A percentile compares a stretch with the other conserved stretches of the same genome.
These are phyloP conservation scores for Penicillium sp. DNA, from an alignment of 2,329 filamentous ascomycete species.

Conservation along the genomic window DNA sequence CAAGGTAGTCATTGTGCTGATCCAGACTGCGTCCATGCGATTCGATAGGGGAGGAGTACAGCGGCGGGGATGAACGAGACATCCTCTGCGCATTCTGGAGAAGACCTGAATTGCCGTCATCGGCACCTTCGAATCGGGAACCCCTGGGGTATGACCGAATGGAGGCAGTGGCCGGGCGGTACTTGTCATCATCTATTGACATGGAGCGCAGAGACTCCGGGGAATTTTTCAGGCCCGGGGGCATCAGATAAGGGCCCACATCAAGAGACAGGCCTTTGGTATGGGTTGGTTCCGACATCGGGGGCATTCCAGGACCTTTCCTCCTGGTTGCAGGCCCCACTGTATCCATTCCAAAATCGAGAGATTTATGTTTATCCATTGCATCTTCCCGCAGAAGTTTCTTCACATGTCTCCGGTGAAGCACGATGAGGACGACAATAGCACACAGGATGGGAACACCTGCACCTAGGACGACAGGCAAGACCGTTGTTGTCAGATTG, in stretches of 20 bases:
- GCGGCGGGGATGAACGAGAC: constrained; percentile 46
- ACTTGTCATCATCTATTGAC: constrained; percentile 75
- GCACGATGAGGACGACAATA: constrained; percentile 58
- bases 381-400: constrained; percentile 68
- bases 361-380: constrained; percentile 75
- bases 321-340: constrained; percentile 35
- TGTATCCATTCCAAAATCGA: constrained; percentile 79
- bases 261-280: constrained; percentile 51
- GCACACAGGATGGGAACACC: constrained; percentile 66
- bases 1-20: constrained; percentile 14
- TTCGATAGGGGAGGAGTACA: constrained; percentile 17
- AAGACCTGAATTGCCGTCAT: constrained; percentile 46
- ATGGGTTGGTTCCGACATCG: constrained; percentile 36
- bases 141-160: constrained; percentile 32
- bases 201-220: constrained; percentile 80
- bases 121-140: constrained; percentile 37
- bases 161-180: constrained; percentile 53
- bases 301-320: constrained; percentile 30
- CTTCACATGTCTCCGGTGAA: constrained; percentile 69
- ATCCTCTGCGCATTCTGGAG: constrained; percentile 51
- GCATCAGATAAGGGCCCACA: constrained; percentile 84
- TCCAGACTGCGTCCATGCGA: constrained; percentile 6
- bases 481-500: constrained; percentile 45
- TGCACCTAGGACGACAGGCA: constrained; percentile 61
- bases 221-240: constrained; percentile 67